Evolutionary conservation across 2,329 filamentous ascomycete genomes (phyloP).

Genomic region (Cladosporium sp.): DNA sequence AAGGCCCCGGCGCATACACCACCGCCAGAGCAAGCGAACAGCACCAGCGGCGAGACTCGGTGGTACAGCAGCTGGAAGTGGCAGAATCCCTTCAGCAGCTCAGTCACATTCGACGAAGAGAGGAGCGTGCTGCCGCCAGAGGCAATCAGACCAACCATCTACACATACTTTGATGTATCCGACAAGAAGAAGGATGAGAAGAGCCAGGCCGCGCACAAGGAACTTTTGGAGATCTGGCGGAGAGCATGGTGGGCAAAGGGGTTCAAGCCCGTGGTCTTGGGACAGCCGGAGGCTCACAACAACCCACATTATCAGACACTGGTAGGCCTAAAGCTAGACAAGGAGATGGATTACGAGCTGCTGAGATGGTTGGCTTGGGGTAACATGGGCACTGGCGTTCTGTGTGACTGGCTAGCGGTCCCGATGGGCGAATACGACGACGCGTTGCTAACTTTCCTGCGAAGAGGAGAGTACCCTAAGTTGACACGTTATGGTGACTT

Average conservation of each 20-base stretch:
- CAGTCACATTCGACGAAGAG: slow-evolving; percentile 76
- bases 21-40: slow-evolving; percentile 73
- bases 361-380: slow-evolving; percentile 92
- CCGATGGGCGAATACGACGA: slow-evolving; percentile 82
- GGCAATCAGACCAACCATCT: slow-evolving; percentile 69
- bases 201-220: slow-evolving; percentile 71
- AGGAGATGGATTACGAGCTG: slow-evolving; percentile 67
- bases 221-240: slow-evolving; percentile 82
- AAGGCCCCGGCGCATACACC: slow-evolving; percentile 70
- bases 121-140: slow-evolving; percentile 81
- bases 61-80: slow-evolving; percentile 93
- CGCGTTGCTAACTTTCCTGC: slow-evolving; percentile 68
- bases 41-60: slow-evolving; percentile 72
- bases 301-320: slow-evolving; percentile 77
- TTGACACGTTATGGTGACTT: slow-evolving; percentile 75
- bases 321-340: slow-evolving; percentile 63
- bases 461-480: slow-evolving; percentile 72
- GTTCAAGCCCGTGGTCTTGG: slow-evolving; percentile 81
- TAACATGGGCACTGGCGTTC: slow-evolving; percentile 79
- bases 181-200: slow-evolving; percentile 61
- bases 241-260: slow-evolving; percentile 95
- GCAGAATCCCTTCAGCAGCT: slow-evolving; percentile 85
- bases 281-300: slow-evolving; percentile 75
- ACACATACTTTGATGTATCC: slow-evolving; percentile 84
- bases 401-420: slow-evolving; percentile 76